Evolutionary conservation across 1,284 basidiomycete genomes (phyloP), one percentile per base, ranked within the genome.

Genomic region (Cryptococcus maquisensis): DNA sequence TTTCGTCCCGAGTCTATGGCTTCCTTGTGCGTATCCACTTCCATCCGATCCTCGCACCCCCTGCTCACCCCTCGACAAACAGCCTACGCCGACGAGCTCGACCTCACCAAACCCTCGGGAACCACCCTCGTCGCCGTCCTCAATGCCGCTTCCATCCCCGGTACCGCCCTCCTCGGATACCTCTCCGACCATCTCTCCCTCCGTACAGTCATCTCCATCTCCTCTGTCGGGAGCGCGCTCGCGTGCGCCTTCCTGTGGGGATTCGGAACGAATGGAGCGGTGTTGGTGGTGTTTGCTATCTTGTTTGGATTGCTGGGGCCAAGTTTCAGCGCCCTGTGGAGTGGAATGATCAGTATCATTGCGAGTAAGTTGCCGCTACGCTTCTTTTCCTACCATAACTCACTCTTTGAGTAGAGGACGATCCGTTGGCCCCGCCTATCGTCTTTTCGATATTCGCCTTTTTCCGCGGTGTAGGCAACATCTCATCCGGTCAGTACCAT

Each of bases 241-340:
- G 50, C 72, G 0, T 74, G 72, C 51, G 64, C 74, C 20, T 58
- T 73, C 26, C 59, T 78, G 32, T 78, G 76, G 74, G 76, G 76
- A 0, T 67, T 77, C 49, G 70, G 70, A 1, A 71, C 69, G 8
- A 62, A 61, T 15, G 46, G 61, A 20, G 63, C 48, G 16, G 51
- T 66, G 4, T 57, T 74, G n/a, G 58, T 69, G 0, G 55, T 55
- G 1, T 74, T 74, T 45, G 60, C 61, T 1, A 45, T 72, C 20
- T 43, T 66, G 1, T 74, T 71, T 50, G 72, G 67, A 23, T 37
- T 67, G 16, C 57, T 68, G 3, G 69, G 65, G 0, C 53, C 60
- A n/a, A 65, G 64, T 46, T 70, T 74, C 48, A 58, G 69, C 3
- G 67, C 68, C 1, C 44, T 69, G 6, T 74, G 69, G 70, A 61